These are phyloP conservation scores for Dalechampia spathulata DNA, from an alignment of 441 rosid species.

Conservation along the genomic window DNA sequence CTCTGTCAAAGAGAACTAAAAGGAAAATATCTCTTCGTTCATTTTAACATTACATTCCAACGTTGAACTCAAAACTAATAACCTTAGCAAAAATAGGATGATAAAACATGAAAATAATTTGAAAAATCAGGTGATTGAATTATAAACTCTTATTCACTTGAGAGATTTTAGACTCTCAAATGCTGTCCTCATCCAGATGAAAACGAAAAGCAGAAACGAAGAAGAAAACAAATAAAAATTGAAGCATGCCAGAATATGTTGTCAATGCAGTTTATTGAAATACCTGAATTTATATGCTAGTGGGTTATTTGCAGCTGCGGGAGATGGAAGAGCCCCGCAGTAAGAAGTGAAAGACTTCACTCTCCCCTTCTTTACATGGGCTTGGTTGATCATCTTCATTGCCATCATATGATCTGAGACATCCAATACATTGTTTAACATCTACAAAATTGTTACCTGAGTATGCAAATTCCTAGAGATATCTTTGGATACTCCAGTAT, in stretches of 20 bases:
- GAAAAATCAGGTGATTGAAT: background rate
- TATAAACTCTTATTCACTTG: background rate
- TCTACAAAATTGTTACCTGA: background rate
- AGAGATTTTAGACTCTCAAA: background rate
- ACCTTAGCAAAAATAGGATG: background rate
- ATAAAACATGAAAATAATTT: background rate
- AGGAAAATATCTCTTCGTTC: background rate
- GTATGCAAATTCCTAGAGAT: background rate
- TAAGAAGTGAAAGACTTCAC: slow-evolving; percentile 81
- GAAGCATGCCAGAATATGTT: background rate
- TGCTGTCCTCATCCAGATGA: background rate
- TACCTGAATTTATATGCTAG: slow-evolving; percentile 94
- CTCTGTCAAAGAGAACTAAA: background rate
- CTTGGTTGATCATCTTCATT: slow-evolving; percentile 87
- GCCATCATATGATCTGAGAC: slow-evolving; percentile 96
- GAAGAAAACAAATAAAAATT: background rate
- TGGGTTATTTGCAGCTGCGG: slow-evolving; percentile 91
- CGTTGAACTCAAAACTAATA: background rate
- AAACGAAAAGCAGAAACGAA: background rate
- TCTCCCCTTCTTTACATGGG: slow-evolving; percentile 58
- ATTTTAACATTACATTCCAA: background rate
- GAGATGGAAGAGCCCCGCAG: slow-evolving; percentile 98
- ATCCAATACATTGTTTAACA: background rate
- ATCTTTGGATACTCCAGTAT: background rate
- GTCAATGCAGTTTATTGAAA: slow-evolving; percentile 9